phyloP scores from a whole-genome alignment of 2,329 filamentous ascomycete genomes.

The Daldinia eschscholtzii region DNA sequence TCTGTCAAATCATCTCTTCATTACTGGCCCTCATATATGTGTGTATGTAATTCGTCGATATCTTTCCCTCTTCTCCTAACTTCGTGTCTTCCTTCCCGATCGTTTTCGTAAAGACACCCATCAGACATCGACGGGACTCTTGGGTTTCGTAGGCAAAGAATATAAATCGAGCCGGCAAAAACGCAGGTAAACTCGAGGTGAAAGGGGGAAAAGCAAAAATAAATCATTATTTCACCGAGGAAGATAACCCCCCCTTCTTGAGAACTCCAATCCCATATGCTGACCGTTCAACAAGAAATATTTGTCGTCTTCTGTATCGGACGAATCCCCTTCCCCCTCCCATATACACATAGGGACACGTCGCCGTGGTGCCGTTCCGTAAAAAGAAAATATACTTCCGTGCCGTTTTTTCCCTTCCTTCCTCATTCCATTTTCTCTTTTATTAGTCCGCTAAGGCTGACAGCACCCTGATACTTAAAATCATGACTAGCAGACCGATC shows the following conservation, averaged over 20 bases:
- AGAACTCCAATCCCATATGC: constrained; percentile 50
- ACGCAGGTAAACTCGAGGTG: not conserved
- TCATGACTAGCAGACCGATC: constrained; percentile 95
- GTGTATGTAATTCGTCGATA: constrained; percentile 12
- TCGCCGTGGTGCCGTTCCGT: constrained; percentile 15
- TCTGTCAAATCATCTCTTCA: constrained; percentile 32
- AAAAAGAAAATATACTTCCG: constrained; percentile 20
- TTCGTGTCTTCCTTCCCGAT: constrained; percentile 4
- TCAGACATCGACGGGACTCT: not conserved
- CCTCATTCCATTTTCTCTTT: constrained; percentile 37
- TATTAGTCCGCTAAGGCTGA: constrained; percentile 66
- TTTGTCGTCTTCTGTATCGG: constrained; percentile 38
- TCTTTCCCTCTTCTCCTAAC: constrained; percentile 11
- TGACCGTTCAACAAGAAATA: constrained; percentile 39
- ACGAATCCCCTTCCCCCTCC: constrained; percentile 15
- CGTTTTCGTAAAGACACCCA: constrained; percentile 8
- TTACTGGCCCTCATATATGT: constrained; percentile 29
- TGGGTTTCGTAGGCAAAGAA: constrained; percentile 3
- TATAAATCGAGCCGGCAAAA: constrained; percentile 15
- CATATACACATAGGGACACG: constrained; percentile 45
- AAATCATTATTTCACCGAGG: constrained; percentile 43
- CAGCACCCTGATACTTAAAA: constrained; percentile 88
- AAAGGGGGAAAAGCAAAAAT: constrained; percentile 14
- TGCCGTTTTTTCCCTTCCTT: not conserved
- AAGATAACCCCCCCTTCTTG: constrained; percentile 35